Evolutionary conservation across 163 green algal genomes (phyloP).

Genomic region (Prototheca wickerhamii): DNA sequence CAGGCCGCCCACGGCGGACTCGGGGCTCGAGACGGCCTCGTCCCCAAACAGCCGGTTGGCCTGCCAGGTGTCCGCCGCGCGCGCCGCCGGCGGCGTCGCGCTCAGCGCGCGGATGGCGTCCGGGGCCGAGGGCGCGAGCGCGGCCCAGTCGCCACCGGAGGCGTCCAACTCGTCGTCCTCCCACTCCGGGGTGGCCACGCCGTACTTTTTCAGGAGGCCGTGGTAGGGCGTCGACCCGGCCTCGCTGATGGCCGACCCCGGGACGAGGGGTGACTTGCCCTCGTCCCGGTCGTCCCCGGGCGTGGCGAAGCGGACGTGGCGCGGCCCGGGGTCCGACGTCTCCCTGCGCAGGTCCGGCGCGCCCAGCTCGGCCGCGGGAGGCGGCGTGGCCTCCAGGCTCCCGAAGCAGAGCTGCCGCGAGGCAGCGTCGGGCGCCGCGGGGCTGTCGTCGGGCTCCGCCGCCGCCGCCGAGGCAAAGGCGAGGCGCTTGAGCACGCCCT

Average conservation of each 20-base stretch:
- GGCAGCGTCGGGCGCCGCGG: not conserved
- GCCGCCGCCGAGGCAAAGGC: slow-evolving; percentile 18
- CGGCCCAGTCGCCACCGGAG: no score
- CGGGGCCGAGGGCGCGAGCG: no score
- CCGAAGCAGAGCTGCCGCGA: not conserved
- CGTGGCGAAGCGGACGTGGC: slow-evolving; percentile 16
- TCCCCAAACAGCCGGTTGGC: not conserved
- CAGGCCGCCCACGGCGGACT: no score
- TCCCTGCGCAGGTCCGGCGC: not conserved
- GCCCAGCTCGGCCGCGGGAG: not conserved
- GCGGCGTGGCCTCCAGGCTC: not conserved
- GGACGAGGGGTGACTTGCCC: no score
- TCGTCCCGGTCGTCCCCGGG: not conserved
- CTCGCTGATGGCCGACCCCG: slow-evolving; percentile 22
- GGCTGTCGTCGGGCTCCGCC: not conserved
- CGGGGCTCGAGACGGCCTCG: no score
- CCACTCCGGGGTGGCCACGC: no score
- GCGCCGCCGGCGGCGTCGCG: no score
- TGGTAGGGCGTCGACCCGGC: slow-evolving; percentile 28
- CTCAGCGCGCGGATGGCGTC: not conserved
- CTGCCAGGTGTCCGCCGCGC: not conserved
- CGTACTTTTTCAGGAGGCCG: slow-evolving; percentile 28
- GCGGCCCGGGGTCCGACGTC: not conserved
- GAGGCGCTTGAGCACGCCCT: slow-evolving; percentile 26
- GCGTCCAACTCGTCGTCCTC: not conserved